Evolutionary conservation across 2,329 filamentous ascomycete species (phyloP).

Genomic region (Fusarium vanettenii): DNA sequence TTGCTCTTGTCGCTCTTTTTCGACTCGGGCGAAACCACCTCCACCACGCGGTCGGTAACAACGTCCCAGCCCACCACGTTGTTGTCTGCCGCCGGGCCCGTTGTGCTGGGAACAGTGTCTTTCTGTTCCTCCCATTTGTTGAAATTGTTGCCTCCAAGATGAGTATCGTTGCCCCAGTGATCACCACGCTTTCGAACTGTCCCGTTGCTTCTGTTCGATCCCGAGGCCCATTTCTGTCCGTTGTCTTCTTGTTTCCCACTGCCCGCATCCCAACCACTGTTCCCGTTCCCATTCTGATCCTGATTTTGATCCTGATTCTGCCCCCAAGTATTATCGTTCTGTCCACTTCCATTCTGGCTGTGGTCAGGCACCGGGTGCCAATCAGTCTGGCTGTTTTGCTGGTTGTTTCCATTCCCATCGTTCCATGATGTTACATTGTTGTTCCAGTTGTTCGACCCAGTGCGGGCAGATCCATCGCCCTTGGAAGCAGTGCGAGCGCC

Average conservation of each 20-base stretch:
- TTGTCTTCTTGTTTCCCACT: constrained; percentile 19
- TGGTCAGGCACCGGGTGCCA: not conserved
- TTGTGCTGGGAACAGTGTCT: constrained; percentile 9
- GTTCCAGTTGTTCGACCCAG: constrained; percentile 27
- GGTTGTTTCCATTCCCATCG: constrained; percentile 21
- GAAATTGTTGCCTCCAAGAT: not conserved
- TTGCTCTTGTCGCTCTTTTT: constrained; percentile 4
- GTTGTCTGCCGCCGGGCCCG: constrained; percentile 26
- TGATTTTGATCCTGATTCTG: not conserved
- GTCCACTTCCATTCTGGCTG: constrained; percentile 11
- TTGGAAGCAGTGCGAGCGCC: constrained; percentile 22
- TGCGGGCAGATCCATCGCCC: constrained; percentile 17
- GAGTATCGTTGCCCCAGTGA: constrained; percentile 39
- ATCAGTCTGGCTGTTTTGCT: not conserved
- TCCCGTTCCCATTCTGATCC: not conserved
- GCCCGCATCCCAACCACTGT: constrained; percentile 5
- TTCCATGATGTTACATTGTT: constrained; percentile 24
- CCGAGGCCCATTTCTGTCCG: constrained; percentile 4
- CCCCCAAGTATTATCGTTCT: constrained; percentile 1
- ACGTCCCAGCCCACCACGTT: constrained; percentile 28
- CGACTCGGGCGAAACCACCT: not conserved
- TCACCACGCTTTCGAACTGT: constrained; percentile 22
- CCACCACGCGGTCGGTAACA: not conserved
- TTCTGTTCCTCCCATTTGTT: constrained; percentile 8
- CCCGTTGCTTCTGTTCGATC: constrained; percentile 34